Percentiles rank a stretch among this genome's conserved stretches.
phyloP scores from a whole-genome alignment of 495 filamentous ascomycete species.

The Penicillium simplicissimum region DNA sequence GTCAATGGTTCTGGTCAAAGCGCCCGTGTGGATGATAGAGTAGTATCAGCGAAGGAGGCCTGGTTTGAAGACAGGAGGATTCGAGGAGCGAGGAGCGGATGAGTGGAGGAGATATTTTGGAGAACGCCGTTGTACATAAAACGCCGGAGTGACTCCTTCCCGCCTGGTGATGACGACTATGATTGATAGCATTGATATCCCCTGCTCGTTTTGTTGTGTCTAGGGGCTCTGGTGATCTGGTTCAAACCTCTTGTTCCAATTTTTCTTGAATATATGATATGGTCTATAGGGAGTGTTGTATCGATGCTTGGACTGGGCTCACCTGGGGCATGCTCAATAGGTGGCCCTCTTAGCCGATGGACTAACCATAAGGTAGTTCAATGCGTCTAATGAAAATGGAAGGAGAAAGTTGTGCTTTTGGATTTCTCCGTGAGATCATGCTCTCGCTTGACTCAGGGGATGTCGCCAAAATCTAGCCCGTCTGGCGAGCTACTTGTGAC shows the following conservation, averaged over 20 bases:
- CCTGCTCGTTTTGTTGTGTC: slow-evolving; percentile 10
- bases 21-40: slow-evolving; percentile 78
- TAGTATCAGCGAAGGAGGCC: slow-evolving; percentile 9
- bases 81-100: no score
- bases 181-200: slow-evolving; percentile 27
- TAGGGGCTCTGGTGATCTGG: neutral
- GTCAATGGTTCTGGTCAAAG: slow-evolving; percentile 79
- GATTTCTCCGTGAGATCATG: no score
- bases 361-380: no score
- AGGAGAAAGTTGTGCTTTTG: no score
- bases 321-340: no score
- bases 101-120: no score
- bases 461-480: no score
- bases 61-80: no score
- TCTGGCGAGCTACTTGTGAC: no score
- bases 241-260: neutral
- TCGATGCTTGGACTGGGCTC: neutral
- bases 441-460: no score
- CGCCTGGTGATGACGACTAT: slow-evolving; percentile 18
- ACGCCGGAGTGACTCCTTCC: slow-evolving; percentile 16
- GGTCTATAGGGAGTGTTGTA: neutral
- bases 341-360: no score
- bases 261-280: neutral
- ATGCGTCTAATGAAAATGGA: no score
- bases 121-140: slow-evolving; percentile 18